A percentile compares a stretch with the other conserved stretches of the same genome.
These are phyloP conservation scores for Rubroshorea leprosula DNA, from an alignment of 345 rosid genomes.

Conservation along the genomic window DNA sequence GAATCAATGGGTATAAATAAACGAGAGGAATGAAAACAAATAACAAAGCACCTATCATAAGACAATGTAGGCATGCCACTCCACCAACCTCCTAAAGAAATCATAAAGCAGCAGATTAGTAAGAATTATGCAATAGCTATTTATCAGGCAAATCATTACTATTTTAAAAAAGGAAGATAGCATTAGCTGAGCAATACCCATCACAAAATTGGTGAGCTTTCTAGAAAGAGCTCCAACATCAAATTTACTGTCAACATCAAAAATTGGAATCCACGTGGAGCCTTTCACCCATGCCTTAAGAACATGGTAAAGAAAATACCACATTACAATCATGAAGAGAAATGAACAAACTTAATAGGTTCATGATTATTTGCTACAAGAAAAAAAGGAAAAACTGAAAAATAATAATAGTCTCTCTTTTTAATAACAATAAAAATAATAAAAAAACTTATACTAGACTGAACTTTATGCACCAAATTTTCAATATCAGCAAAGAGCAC, in stretches of 20 bases:
- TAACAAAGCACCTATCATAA: constrained; percentile 50
- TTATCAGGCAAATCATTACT: constrained; percentile 5
- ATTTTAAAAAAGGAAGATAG: constrained; percentile 7
- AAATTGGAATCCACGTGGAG: constrained; percentile 80
- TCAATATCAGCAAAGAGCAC: background rate
- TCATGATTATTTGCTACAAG: too few species aligned
- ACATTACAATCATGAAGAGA: background rate
- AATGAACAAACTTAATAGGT: background rate
- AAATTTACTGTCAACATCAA: constrained; percentile 51
- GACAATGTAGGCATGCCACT: constrained; percentile 73
- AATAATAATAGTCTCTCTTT: too few species aligned
- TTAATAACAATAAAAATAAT: too few species aligned
- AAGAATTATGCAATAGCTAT: background rate
- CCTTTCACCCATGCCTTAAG: constrained; percentile 86
- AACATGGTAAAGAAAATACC: constrained; percentile 11
- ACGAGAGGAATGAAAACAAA: background rate
- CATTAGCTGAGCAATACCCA: constrained; percentile 49
- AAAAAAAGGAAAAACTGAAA: too few species aligned
- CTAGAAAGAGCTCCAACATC: constrained; percentile 63
- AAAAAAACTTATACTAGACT: background rate
- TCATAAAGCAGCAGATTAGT: background rate
- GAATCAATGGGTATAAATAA: background rate
- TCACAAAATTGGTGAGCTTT: constrained; percentile 60
- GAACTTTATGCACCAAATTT: background rate
- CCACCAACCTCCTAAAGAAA: constrained; percentile 91